These are phyloP conservation scores for Mycena epipterygia DNA, from an alignment of 768 basidiomycete species.

Conservation along the genomic window DNA sequence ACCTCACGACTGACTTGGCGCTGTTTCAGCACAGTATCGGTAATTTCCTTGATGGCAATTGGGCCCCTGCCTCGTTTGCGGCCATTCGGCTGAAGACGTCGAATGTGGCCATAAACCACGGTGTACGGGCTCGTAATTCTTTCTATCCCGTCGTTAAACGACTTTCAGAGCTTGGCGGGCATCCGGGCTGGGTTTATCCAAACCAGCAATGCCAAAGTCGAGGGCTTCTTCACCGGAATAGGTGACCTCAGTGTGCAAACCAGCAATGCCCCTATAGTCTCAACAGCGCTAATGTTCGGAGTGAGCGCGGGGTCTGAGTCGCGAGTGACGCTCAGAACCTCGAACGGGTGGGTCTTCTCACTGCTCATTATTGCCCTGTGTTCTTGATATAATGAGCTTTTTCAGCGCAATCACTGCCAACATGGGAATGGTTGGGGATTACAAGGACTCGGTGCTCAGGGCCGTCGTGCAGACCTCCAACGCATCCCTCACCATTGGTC, in stretches of 20 bases:
- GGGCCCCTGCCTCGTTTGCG: background rate
- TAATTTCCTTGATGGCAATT: background rate
- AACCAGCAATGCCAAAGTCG: background rate
- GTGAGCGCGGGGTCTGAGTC: constrained; percentile 1
- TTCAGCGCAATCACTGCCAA: constrained; percentile 6
- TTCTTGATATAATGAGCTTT: background rate
- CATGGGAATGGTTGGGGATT: constrained; percentile 1
- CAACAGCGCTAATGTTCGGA: constrained; percentile 3
- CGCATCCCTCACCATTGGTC: constrained; percentile 3
- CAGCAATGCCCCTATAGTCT: background rate
- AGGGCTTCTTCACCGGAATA: background rate
- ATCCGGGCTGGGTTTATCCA: background rate
- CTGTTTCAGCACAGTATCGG: background rate
- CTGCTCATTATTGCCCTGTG: no score
- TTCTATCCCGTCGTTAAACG: no score
- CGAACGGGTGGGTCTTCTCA: constrained; percentile 15
- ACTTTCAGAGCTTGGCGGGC: background rate
- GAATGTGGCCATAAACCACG: background rate
- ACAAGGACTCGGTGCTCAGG: constrained; percentile 8
- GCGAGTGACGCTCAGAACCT: constrained; percentile 17
- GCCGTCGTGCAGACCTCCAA: constrained; percentile 6
- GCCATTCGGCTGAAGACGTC: background rate
- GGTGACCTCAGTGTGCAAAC: background rate
- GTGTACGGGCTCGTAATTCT: no score
- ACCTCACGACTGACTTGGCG: background rate